A percentile compares a stretch with the other conserved stretches of the same genome.
These are phyloP conservation scores for Biscogniauxia marginata DNA, from an alignment of 2,329 filamentous ascomycete species.

Conservation along the genomic window DNA sequence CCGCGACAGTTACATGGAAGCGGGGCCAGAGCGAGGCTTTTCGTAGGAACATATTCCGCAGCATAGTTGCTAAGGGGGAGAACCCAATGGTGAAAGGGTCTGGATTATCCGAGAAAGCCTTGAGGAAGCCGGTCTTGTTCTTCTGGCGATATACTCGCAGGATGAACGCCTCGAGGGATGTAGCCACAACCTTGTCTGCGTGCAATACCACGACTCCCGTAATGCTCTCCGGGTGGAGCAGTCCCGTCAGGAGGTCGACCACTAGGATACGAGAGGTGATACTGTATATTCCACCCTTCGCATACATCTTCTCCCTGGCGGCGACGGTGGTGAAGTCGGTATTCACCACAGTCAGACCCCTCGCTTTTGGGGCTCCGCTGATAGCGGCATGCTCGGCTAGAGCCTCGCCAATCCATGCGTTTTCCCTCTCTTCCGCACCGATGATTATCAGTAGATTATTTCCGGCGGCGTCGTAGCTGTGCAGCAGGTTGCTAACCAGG, in stretches of 20 bases:
- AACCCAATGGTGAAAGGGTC: conserved; percentile 89
- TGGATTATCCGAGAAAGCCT: conserved; percentile 92
- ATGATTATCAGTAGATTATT: conserved; percentile 90
- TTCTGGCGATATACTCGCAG: conserved; percentile 89
- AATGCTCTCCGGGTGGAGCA: conserved; percentile 79
- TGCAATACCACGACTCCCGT: conserved; percentile 87
- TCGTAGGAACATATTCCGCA: conserved; percentile 86
- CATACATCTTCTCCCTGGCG: conserved; percentile 88
- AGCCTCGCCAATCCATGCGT: conserved; percentile 95
- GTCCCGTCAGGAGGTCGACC: conserved; percentile 82
- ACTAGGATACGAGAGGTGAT: conserved; percentile 94
- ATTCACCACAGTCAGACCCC: conserved; percentile 88
- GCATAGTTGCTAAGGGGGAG: conserved; percentile 81
- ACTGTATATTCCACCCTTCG: conserved; percentile 85
- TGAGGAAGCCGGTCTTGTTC: conserved; percentile 91
- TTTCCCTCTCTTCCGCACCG: conserved; percentile 88
- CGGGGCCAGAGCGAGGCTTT: conserved; percentile 90
- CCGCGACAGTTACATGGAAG: conserved; percentile 87
- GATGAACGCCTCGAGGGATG: conserved; percentile 92
- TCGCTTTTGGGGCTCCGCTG: conserved; percentile 76
- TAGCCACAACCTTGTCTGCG: conserved; percentile 82
- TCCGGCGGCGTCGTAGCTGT: conserved; percentile 93
- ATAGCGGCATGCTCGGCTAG: conserved; percentile 93
- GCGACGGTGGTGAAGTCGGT: conserved; percentile 89
- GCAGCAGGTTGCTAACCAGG: conserved; percentile 91